Base-by-base conservation (phyloP, 306 rosid species). In the Datisca glomerata region DNA sequence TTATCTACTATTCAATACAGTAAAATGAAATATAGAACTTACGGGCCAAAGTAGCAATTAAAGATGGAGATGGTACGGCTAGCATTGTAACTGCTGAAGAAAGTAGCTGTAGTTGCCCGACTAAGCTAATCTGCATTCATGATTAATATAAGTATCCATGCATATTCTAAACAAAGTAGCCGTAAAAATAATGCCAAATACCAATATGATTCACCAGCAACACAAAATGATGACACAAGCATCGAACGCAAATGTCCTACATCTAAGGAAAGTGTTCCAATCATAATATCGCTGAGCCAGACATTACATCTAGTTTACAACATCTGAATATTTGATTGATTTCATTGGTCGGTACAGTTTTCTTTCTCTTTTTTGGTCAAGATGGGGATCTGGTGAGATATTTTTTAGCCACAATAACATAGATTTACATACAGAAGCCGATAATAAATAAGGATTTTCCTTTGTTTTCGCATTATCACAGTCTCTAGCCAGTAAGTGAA, bases 71-170 rank as follows among this genome's bases (percentile, higher is more conserved):
- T 61, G 98, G 98, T 53, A 91, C 84, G 40, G 96, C 96, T 52
- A 91, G 56, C 85, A 76, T 80, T 39, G 96, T 78, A 57, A 84
- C 78, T 36, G 93, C 60, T 37, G 96, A 91, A 61, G 96, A 91
- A 65, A 91, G 95, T 64, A 91, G 93, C 72, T 91, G 96, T 61
- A 91, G 96, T 74, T 91, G 98, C 40, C 96, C 98, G 49, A 81
- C 93, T 62, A 91, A 71, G 76, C 58, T 73, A 59, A 78, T 68
- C 98, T 91, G 93, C 75, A 70, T 54, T 48, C 67, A 56, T 50
- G 41, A n/a, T n/a, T n/a, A 31, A 32, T 47, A 6, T 35, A 19
- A 36, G 53, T 44, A 51, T 57, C 55, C 7, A 42, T 24, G 28
- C n/a, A 50, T 24, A 14, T 47, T 25, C 23, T n/a, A 41, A 43